Conservation (phyloP, 306 rosid genomes). For the Coriaria nepalensis region DNA sequence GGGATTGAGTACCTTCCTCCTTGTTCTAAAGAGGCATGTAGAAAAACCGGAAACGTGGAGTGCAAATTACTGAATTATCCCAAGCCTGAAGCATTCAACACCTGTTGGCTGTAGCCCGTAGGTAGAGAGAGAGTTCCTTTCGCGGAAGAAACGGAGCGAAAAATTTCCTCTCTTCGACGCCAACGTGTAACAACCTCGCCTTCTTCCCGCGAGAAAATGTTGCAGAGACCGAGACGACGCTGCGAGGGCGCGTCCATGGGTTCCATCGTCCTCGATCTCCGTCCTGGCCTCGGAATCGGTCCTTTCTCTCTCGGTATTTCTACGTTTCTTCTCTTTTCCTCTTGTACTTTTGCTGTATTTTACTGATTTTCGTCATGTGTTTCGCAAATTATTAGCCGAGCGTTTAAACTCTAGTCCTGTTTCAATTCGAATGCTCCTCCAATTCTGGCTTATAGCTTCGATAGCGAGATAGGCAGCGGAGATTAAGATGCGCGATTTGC, state of each 20-base stretch:
- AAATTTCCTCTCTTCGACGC: constrained; percentile 1
- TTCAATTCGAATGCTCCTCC: too few species aligned
- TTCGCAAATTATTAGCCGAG: background rate
- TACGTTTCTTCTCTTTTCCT: background rate
- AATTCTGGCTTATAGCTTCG: too few species aligned
- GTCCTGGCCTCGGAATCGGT: constrained; percentile 81
- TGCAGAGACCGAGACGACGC: constrained; percentile 84
- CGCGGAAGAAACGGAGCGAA: constrained; percentile 26
- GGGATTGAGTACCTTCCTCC: too few species aligned
- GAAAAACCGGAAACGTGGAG: too few species aligned
- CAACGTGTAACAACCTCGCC: constrained; percentile 1
- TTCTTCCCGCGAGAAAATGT: constrained; percentile 16
- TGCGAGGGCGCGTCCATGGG: constrained; percentile 99
- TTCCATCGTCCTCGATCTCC: constrained; percentile 91
- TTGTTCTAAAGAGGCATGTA: too few species aligned
- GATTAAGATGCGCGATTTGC: too few species aligned
- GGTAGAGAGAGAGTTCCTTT: constrained; percentile 7
- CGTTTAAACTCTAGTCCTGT: background rate
- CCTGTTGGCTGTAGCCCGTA: too few species aligned
- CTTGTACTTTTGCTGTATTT: background rate
- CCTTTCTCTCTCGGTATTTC: constrained; percentile 74
- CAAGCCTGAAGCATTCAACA: too few species aligned
- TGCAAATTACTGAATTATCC: too few species aligned
- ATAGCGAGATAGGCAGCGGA: too few species aligned
- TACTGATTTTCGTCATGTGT: background rate